Base-by-base conservation (phyloP, 768 basidiomycete genomes). In the Auricularia auricula-judae region DNA sequence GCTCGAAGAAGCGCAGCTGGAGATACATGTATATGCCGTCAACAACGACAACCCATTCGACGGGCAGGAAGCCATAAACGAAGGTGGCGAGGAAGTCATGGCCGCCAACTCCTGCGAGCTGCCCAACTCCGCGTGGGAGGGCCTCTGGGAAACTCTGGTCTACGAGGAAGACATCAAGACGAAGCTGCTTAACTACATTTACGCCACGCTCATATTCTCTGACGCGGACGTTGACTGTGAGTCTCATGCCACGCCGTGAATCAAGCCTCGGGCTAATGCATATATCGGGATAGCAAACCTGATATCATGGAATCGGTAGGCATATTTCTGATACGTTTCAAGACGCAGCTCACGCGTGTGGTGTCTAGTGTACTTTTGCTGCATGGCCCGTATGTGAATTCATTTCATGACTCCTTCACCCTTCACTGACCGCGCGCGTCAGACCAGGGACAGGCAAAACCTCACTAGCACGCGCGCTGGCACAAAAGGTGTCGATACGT, bases 391-490 rank as follows among this genome's bases (percentile, higher is more conserved):
- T 71, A 63, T 43, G 70, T 67, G 5, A 18, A 51, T 35, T 18
- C 29, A 29, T 29, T 42, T 35, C 36, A 21, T 53, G 23, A 4
- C 36, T 39, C 3, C 44, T 4, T 51, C 18, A 16, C 14, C 16
- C 2, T 51, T 21, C 21, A 16, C 47, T 3, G 18, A 51, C 10
- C 11, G 47, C 11, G 42, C 39, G 42, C 29, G 29, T 29, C 53
- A 68, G 67, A 29, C 97, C 97, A 1, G 97, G 97, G 0, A 98
- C 97, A 1, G 96, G 97, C 12, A 98, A 99, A 77, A 98, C 97
- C 0, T 93, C 91, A 1, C 79, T 99, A 1, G 98, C 94, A 72
- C 84, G 93, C 51, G 96, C 96, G 10, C 80, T 99, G 4, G 93
- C 97, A 1, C 97, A 99, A 69, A 99, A 98, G 70, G 62, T 68